Evolutionary conservation across 768 basidiomycete species (phyloP).

Genomic region (Boletus rufocinnamomeus): DNA sequence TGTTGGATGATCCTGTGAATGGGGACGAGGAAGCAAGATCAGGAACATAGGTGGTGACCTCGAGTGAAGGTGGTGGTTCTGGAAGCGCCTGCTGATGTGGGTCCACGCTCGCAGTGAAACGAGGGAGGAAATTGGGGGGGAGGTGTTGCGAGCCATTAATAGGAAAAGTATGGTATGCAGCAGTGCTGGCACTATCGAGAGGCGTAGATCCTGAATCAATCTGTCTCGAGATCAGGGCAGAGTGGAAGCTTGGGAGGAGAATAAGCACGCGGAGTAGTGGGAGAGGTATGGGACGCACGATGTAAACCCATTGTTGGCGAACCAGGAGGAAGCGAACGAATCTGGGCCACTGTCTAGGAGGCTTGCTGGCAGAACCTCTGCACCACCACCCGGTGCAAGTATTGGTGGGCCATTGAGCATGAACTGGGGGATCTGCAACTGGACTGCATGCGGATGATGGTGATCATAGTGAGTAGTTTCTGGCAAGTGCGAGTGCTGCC

Average conservation of each 20-base stretch:
- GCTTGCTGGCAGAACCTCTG: slow-evolving; percentile 64
- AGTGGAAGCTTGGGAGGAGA: slow-evolving; percentile 27
- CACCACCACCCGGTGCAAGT: slow-evolving; percentile 71
- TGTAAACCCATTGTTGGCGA: slow-evolving; percentile 47
- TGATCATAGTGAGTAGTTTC: slow-evolving; percentile 7
- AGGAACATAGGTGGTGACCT: slow-evolving; percentile 10
- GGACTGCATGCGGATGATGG: slow-evolving; percentile 33
- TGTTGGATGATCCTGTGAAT: slow-evolving; percentile 8
- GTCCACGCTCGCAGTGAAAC: slow-evolving; percentile 4
- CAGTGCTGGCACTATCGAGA: neutral
- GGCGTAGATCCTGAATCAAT: neutral
- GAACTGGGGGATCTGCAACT: slow-evolving; percentile 68
- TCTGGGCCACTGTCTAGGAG: slow-evolving; percentile 29
- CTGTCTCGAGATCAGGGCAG: slow-evolving; percentile 22
- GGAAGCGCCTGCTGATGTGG: slow-evolving; percentile 8
- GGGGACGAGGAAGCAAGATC: slow-evolving; percentile 1
- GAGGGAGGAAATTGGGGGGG: neutral
- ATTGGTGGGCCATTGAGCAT: slow-evolving; percentile 58
- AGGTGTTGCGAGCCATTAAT: slow-evolving; percentile 2
- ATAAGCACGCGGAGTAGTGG: slow-evolving; percentile 12
- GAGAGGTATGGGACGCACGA: slow-evolving; percentile 21
- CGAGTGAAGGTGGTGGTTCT: slow-evolving; percentile 6
- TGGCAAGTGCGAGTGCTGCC: slow-evolving; percentile 1
- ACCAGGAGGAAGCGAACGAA: slow-evolving; percentile 48
- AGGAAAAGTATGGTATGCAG: neutral